Evolutionary conservation across 257 asterid species (phyloP).

Genomic region (Solanum sparsipilum): DNA sequence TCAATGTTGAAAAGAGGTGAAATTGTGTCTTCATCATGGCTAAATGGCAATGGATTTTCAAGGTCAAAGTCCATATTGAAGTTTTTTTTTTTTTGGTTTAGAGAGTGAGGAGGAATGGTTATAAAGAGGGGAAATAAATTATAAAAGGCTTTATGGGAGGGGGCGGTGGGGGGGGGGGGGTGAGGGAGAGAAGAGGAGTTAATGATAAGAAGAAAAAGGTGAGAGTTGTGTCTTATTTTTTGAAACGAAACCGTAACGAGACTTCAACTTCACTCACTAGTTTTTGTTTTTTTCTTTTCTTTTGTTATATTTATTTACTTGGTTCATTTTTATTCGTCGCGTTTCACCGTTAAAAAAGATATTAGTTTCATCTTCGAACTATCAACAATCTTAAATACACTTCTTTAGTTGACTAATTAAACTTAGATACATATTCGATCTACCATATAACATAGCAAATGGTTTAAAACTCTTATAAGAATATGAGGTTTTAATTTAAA

Average conservation of each 20-base stretch:
- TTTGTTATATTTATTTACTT: too few relatives aligned
- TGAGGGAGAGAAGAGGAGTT: not conserved
- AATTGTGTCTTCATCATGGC: not conserved
- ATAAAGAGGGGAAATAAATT: not conserved
- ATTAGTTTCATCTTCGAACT: accelerated
- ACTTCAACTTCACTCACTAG: constrained; percentile 11
- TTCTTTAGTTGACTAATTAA: too few relatives aligned
- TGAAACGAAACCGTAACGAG: constrained; percentile 8
- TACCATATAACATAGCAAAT: not conserved
- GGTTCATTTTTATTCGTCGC: accelerated
- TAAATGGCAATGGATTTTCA: constrained; percentile 47
- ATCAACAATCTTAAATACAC: too few relatives aligned
- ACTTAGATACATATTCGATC: not conserved
- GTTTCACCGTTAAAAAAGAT: too few relatives aligned
- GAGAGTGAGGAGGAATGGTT: not conserved
- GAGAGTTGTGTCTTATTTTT: constrained; percentile 11
- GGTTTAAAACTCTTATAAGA: not conserved
- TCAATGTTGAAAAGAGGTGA: constrained; percentile 22
- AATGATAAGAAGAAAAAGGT: constrained; percentile 6
- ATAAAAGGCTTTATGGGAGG: not conserved
- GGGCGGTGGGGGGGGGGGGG: not conserved
- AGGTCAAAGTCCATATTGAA: constrained; percentile 46
- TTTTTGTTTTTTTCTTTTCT: not conserved
- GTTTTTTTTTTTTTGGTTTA: not conserved
- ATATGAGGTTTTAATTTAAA: too few relatives aligned